Base-by-base conservation (phyloP, 2,329 filamentous ascomycete species). In the Epichloe festucae region DNA sequence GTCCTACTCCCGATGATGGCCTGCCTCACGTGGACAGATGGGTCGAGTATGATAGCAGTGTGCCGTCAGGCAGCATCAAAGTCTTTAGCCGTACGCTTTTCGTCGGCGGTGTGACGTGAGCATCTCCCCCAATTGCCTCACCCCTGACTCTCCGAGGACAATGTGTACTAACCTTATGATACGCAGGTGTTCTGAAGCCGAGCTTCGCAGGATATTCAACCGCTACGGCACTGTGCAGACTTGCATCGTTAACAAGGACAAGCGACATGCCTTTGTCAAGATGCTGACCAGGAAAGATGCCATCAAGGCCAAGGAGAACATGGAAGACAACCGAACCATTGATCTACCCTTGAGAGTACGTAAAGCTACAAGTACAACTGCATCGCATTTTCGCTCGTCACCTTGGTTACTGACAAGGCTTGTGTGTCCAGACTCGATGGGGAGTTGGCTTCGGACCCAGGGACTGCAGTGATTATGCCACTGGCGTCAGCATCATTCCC, bases 231-330 rank as follows among this genome's bases (percentile, higher is more conserved):
- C 83, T 50, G 93, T 98, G 4, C 93, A 98, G 68, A 96, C 91
- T 1, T 97, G 91, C 69, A 98, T 98, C 58, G 90, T 96, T 58
- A 97, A 98, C 71, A 86, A 89, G 62, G 93, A 98, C 63, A 98
- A 97, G 72, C 87, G 93, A 17, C 93, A 98, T 68, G 93, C 93
- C 5, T 98, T 98, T 66, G 91, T 98, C 62, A 98, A 98, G 72
- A 98, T 98, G 93, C 79, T 93, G 58, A 93, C 81, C 56, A 88
- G 94, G 39, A 77, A 81, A 55, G 89, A 95, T 67, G 91, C 93
- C 14, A 78, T 95, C 53, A 73, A 67, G 55, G 93, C 93, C 48
- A 94, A 94, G 65, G 80, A 85, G 39, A 87, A 83, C 49, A 95
- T 97, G 82, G 90, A 96, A 66, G 82, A 82, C 49, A 80, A 82